These are phyloP conservation scores for Cornus suecica DNA, from an alignment of 148 eudicot genomes.

Conservation along the genomic window DNA sequence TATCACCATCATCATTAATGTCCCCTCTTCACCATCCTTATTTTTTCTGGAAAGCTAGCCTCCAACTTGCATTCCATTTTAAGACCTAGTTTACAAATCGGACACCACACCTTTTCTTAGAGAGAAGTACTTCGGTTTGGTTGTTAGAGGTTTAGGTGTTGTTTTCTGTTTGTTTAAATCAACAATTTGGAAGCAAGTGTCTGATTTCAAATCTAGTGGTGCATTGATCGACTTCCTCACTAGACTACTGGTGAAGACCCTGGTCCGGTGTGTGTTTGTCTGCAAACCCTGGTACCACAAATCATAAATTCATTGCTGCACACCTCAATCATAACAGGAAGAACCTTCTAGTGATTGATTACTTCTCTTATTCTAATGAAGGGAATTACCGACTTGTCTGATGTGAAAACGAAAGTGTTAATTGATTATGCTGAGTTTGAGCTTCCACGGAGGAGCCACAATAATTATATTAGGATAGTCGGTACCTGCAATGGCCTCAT, in stretches of 20 bases:
- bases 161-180: too few relatives aligned
- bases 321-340: neutral
- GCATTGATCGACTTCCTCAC: neutral
- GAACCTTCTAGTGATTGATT: too few relatives aligned
- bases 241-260: neutral
- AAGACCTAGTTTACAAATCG: too few relatives aligned
- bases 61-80: too few relatives aligned
- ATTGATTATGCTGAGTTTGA: neutral
- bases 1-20: too few relatives aligned
- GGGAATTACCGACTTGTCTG: neutral
- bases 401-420: neutral
- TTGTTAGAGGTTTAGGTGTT: too few relatives aligned
- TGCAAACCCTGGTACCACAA: conserved; percentile 2
- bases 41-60: too few relatives aligned
- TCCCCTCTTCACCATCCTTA: too few relatives aligned
- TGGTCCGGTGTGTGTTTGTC: neutral
- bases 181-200: neutral
- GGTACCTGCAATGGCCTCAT: neutral
- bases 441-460: neutral
- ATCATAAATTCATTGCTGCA: neutral
- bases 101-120: too few relatives aligned
- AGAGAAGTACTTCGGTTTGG: too few relatives aligned
- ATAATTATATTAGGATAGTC: neutral
- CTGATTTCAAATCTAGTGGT: neutral
- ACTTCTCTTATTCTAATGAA: too few relatives aligned